These are phyloP conservation scores for Otatea glauca DNA, from an alignment of 176 grass and related monocot species.

Conservation along the genomic window DNA sequence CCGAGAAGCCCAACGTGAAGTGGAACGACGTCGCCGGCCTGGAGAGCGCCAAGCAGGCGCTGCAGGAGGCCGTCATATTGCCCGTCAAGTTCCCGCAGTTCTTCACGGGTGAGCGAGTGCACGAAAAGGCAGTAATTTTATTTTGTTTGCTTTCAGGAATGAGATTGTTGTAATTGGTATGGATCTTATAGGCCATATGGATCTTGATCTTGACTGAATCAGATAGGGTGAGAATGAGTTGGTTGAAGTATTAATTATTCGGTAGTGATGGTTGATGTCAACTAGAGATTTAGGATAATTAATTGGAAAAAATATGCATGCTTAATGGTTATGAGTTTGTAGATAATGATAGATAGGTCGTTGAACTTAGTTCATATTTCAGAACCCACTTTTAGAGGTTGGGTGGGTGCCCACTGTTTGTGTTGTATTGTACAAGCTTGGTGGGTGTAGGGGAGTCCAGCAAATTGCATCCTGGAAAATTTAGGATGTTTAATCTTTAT, in stretches of 20 bases:
- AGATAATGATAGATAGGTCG: neutral
- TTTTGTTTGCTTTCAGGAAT: neutral
- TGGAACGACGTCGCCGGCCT: constrained; percentile 97
- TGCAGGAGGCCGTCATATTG: constrained; percentile 96
- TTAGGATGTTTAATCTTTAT: neutral
- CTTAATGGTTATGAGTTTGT: neutral
- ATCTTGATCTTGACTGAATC: constrained; percentile 25
- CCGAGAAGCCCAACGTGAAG: constrained; percentile 97
- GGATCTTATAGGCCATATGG: neutral
- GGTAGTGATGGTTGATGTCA: neutral
- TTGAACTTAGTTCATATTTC: neutral
- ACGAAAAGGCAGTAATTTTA: neutral
- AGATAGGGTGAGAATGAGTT: neutral
- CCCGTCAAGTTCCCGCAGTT: constrained; percentile 99
- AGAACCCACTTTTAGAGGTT: neutral
- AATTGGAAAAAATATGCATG: neutral
- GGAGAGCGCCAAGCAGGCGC: constrained; percentile 93
- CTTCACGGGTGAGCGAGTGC: constrained; percentile 76
- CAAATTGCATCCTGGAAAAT: neutral
- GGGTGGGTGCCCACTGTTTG: neutral
- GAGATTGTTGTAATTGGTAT: neutral
- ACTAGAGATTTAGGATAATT: neutral
- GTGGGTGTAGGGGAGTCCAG: neutral
- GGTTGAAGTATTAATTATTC: neutral
- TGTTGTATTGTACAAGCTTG: neutral